Evolutionary conservation across 305 asterid genomes (phyloP).

Genomic region (Fraxinus velutina): DNA sequence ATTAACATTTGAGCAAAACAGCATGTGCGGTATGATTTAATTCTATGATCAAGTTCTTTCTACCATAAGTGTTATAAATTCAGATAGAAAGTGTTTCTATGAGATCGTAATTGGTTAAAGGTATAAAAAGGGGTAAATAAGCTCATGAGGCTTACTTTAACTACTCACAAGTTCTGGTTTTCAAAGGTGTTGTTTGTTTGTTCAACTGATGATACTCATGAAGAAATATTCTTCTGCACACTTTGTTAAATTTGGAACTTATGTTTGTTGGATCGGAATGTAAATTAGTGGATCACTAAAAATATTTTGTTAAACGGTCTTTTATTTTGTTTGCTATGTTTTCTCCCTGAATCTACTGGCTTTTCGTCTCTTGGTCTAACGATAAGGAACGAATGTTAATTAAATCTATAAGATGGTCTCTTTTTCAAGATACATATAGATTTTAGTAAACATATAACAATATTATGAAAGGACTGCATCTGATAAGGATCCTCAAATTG

Average conservation of each 20-base stretch:
- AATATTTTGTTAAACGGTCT: neutral
- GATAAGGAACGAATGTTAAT: neutral
- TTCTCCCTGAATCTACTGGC: neutral
- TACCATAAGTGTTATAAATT: neutral
- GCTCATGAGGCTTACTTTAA: neutral
- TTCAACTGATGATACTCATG: neutral
- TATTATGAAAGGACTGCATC: neutral
- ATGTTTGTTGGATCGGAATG: neutral
- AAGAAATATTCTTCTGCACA: neutral
- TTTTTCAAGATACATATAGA: neutral
- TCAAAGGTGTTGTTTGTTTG: neutral
- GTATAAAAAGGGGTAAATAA: neutral
- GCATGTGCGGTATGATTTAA: constrained; percentile 68
- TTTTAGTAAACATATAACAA: neutral
- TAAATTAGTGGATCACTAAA: neutral
- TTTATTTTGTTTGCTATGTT: too few species aligned
- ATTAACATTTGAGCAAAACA: constrained; percentile 59
- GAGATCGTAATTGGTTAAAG: neutral
- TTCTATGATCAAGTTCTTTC: neutral
- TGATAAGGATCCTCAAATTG: neutral
- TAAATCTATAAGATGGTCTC: neutral
- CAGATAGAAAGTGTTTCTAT: neutral
- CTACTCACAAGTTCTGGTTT: neutral
- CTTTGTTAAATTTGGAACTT: neutral
- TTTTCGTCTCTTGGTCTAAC: neutral